Evolutionary conservation across 805 yeast species (phyloP).

Genomic region (Candida takata): DNA sequence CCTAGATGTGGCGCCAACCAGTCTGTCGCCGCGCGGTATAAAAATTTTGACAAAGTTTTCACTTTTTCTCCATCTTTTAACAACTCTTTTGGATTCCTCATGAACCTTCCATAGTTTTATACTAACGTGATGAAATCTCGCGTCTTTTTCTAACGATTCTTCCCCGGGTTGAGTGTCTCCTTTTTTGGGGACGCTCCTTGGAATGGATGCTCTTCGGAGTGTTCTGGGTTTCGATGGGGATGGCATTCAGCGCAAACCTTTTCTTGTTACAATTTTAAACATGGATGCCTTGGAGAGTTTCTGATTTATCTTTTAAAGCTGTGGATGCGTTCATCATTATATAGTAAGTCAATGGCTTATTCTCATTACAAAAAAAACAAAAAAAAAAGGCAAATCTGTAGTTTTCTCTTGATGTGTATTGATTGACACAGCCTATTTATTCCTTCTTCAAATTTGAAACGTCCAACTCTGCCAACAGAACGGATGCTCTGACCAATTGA

Average conservation of each 20-base stretch:
- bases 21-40: background rate
- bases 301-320: slow-evolving; percentile 13
- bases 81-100: slow-evolving; percentile 3
- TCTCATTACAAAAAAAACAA: too few relatives aligned
- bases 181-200: slow-evolving; percentile 12
- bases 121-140: slow-evolving; percentile 28
- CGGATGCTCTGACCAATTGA: slow-evolving; percentile 82
- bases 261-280: slow-evolving; percentile 25
- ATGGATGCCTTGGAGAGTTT: slow-evolving; percentile 23
- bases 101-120: slow-evolving; percentile 28
- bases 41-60: slow-evolving; percentile 1
- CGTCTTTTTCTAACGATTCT: slow-evolving; percentile 22
- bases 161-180: slow-evolving; percentile 21
- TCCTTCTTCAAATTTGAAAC: slow-evolving; percentile 30
- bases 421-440: too few relatives aligned
- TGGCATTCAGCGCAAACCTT: slow-evolving; percentile 23
- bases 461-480: slow-evolving; percentile 71
- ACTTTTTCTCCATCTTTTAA: background rate
- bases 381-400: too few relatives aligned
- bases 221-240: slow-evolving; percentile 26
- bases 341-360: too few relatives aligned
- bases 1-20: background rate
- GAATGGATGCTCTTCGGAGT: slow-evolving; percentile 12
- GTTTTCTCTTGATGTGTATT: too few relatives aligned
- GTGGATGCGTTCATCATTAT: slow-evolving; percentile 3